Evolutionary conservation across 2,329 filamentous ascomycete genomes (phyloP), one percentile per base, ranked within the genome.

Genomic region (Alternaria postmessia): DNA sequence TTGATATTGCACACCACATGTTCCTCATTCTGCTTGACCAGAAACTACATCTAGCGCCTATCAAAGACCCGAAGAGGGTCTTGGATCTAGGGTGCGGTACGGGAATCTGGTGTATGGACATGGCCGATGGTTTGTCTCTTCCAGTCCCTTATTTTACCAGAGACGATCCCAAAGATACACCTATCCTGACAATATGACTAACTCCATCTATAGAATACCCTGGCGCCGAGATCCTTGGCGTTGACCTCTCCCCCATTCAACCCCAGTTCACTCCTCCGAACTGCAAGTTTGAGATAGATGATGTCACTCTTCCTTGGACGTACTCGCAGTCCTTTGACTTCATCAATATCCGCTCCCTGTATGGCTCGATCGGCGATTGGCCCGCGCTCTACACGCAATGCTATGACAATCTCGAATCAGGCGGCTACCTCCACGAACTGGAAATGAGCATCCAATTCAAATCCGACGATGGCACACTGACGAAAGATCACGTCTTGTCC

Each of bases 191-290:
- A n/a, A 12, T 11, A 22, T 18, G 20, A 36, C 32, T 39, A 26
- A 32, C 18, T 2, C 3, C n/a, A 4, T 5, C 39, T 0, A 20
- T 43, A 61, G 59, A 72, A 18, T 67, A 70, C 51, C 67, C 66
- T 24, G 44, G 54, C 51, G 79, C 82, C 14, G 68, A 74, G 26
- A 78, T 86, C 39, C 77, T 78, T 7, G 83, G 82, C 30, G 77
- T 78, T 20, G 82, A 84, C 66, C 75, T 84, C 44, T 80, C 78
- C 2, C 81, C 82, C 26, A 84, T 82, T 42, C 82, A 84, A 62
- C 82, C 81, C 3, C 61, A 63, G 39, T 80, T 80, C 72, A 72
- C 80, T 0, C 81, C 81, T 0, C 75, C 79, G 5, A 83, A 83
- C 63, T 77, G 75, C 61, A 72, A 72, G 36, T 83, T 83, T 66